Conservation (phyloP, 169 alveolate species). For the Theileria annulata region DNA sequence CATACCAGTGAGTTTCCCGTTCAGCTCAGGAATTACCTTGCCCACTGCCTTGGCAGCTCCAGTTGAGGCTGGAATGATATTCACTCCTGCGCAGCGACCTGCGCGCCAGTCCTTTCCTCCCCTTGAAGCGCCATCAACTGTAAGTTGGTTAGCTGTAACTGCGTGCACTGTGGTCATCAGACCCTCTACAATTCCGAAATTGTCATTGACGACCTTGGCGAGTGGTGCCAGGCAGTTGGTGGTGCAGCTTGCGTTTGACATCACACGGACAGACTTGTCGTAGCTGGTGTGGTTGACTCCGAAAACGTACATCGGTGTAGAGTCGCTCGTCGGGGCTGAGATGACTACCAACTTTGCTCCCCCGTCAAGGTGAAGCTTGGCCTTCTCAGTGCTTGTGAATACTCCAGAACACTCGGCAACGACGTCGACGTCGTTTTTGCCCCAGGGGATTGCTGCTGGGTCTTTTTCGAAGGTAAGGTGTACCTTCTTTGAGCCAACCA, state of each 20-base stretch:
- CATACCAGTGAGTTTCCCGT: slow-evolving; percentile 99
- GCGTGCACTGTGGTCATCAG: slow-evolving; percentile 99
- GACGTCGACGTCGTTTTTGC: slow-evolving; percentile 91
- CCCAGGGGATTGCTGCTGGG: slow-evolving; percentile 97
- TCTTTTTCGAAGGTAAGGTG: slow-evolving; percentile 89
- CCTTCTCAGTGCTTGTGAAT: slow-evolving; percentile 93
- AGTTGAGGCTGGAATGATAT: slow-evolving; percentile 98
- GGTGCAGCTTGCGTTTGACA: slow-evolving; percentile 99
- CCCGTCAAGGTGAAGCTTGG: slow-evolving; percentile 91
- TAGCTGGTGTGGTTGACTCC: slow-evolving; percentile 97
- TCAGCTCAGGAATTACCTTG: slow-evolving; percentile 95
- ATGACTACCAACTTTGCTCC: slow-evolving; percentile 98
- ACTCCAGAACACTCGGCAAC: slow-evolving; percentile 99
- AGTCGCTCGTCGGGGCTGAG: slow-evolving; percentile 98
- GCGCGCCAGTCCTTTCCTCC: slow-evolving; percentile 99
- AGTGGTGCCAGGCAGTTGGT: slow-evolving; percentile 99
- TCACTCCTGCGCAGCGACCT: slow-evolving; percentile 97
- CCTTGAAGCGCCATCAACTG: slow-evolving; percentile 99
- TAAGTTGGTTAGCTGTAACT: slow-evolving; percentile 96
- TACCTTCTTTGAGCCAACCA: slow-evolving; percentile 83
- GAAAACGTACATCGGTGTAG: slow-evolving; percentile 96
- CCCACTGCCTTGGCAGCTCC: slow-evolving; percentile 99
- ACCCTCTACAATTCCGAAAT: slow-evolving; percentile 98
- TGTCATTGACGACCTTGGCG: slow-evolving; percentile 96
- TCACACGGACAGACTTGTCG: slow-evolving; percentile 85